phyloP scores from a whole-genome alignment of 2,329 filamentous ascomycete genomes.

The Fusarium secorum region DNA sequence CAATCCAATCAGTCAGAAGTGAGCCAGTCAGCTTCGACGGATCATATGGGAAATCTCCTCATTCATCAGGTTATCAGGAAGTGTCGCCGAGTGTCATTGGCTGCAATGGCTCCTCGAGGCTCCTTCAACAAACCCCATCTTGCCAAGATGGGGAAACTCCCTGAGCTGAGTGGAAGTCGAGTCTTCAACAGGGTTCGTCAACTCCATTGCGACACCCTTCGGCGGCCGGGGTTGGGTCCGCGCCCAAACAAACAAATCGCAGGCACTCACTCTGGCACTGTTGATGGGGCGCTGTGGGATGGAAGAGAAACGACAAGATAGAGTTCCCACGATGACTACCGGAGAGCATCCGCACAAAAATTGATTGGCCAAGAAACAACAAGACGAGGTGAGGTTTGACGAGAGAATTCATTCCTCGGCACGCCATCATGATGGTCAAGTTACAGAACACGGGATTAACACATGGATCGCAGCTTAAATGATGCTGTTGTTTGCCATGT shows the following conservation, averaged over 20 bases:
- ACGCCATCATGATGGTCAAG: constrained; percentile 12
- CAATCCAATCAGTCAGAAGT: neutral
- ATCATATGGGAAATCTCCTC: constrained; percentile 11
- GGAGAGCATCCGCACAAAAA: constrained; percentile 18
- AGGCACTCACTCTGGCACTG: neutral
- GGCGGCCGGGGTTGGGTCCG: constrained; percentile 25
- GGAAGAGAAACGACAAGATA: constrained; percentile 20
- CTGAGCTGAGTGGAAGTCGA: constrained; percentile 9
- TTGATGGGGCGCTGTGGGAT: neutral
- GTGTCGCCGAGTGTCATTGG: constrained; percentile 14
- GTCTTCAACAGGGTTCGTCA: constrained; percentile 18
- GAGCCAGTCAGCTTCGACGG: constrained; percentile 11
- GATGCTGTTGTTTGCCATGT: neutral
- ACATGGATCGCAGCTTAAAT: neutral
- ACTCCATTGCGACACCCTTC: constrained; percentile 17
- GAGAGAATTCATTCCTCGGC: neutral
- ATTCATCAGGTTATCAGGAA: constrained; percentile 12
- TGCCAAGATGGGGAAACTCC: constrained; percentile 10
- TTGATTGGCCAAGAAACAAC: constrained; percentile 8
- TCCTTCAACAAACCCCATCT: neutral
- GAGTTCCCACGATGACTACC: constrained; percentile 16
- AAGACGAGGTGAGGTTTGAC: neutral
- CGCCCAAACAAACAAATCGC: constrained; percentile 13
- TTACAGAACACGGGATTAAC: neutral
- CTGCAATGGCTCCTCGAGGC: neutral